Evolutionary conservation across 192 early-diverging fungal species (phyloP).

Genomic region (Jimgerdemannia lactiflua): DNA sequence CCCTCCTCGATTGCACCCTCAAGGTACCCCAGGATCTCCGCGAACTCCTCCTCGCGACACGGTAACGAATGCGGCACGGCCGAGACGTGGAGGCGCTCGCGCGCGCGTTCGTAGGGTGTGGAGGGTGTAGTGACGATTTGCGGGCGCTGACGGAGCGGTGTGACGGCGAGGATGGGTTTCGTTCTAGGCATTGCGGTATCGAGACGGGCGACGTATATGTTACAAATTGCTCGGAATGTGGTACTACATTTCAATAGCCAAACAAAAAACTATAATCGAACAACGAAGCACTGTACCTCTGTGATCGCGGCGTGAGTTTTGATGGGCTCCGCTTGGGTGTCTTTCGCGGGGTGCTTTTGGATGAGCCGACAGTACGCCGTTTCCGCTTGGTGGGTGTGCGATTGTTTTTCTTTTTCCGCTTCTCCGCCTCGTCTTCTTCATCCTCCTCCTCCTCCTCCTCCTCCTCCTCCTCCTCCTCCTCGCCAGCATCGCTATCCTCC

Average conservation of each 20-base stretch:
- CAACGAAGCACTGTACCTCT: neutral
- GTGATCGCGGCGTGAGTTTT: neutral
- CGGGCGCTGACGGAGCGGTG: constrained; percentile 30
- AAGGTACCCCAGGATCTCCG: constrained; percentile 70
- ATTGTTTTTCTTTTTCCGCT: neutral
- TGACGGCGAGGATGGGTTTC: constrained; percentile 6
- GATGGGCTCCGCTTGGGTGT: neutral
- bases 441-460: constrained; percentile 2
- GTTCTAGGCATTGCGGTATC: neutral
- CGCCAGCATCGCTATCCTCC: neutral
- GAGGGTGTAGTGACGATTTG: constrained; percentile 16
- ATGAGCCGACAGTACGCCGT: neutral
- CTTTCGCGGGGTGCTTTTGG: neutral
- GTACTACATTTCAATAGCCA: constrained; percentile 5
- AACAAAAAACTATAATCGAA: no score
- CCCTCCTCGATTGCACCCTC: constrained; percentile 79
- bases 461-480: neutral
- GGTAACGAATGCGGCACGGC: constrained; percentile 88
- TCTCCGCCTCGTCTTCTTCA: neutral
- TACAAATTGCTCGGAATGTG: constrained; percentile 21
- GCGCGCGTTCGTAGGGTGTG: constrained; percentile 61
- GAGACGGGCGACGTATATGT: constrained; percentile 1
- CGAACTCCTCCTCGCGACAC: constrained; percentile 93
- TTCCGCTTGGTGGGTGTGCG: neutral
- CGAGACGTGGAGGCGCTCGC: constrained; percentile 83